Evolutionary conservation across 441 rosid species (phyloP).

Genomic region (Daphne laureola): DNA sequence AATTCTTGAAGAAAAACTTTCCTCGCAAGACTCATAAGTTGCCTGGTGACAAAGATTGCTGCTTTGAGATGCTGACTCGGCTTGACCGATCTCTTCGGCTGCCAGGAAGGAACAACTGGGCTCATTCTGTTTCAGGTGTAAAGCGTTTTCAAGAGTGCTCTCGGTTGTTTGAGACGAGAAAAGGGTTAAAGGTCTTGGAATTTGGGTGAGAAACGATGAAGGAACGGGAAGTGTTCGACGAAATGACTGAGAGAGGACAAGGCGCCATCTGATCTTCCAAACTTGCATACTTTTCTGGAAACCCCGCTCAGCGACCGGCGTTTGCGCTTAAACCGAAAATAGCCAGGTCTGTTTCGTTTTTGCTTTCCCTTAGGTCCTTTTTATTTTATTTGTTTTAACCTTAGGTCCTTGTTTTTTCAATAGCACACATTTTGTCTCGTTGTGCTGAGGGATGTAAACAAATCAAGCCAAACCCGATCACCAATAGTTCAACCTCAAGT

Average conservation of each 20-base stretch:
- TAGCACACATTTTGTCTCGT: no score
- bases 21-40: constrained; percentile 3
- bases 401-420: no score
- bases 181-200: constrained; percentile 15
- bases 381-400: no score
- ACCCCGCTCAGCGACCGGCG: no score
- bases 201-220: constrained; percentile 13
- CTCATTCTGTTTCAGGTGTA: constrained; percentile 19
- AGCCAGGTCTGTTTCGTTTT: no score
- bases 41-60: constrained; percentile 28
- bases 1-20: constrained; percentile 49
- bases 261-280: constrained; percentile 20
- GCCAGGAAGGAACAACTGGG: constrained; percentile 51
- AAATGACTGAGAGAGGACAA: constrained; percentile 34
- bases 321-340: no score
- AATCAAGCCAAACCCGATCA: no score
- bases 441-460: no score
- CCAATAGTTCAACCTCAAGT: no score
- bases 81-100: constrained; percentile 53
- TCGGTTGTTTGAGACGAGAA: constrained; percentile 28
- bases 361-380: no score
- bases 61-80: constrained; percentile 58
- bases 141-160: constrained; percentile 10
- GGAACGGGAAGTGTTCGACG: constrained; percentile 35
- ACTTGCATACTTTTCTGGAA: constrained; percentile 30